These are phyloP conservation scores for Trichoderma atrobrunneum DNA, from an alignment of 2,329 filamentous ascomycete genomes.

Conservation along the genomic window DNA sequence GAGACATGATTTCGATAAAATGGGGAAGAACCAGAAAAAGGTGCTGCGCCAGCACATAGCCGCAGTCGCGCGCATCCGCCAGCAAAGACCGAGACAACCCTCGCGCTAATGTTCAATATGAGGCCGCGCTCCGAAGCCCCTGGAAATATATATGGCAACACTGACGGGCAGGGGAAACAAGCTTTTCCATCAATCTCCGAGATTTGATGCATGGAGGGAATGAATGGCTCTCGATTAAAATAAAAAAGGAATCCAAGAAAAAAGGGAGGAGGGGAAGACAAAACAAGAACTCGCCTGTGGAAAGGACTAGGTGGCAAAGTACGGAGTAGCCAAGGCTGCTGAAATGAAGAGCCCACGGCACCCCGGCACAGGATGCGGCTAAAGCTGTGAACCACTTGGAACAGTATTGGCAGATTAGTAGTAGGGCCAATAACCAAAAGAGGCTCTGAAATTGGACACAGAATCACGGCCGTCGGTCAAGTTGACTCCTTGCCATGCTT, in stretches of 20 bases:
- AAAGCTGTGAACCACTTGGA: neutral
- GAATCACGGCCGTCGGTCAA: neutral
- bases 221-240: neutral
- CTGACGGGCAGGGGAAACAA: neutral
- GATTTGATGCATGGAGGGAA: neutral
- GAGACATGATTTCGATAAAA: neutral
- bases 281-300: neutral
- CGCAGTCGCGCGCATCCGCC: neutral
- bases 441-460: neutral
- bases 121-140: constrained; percentile 1
- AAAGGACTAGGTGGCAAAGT: neutral
- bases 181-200: constrained; percentile 13
- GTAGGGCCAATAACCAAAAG: neutral
- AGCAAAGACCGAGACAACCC: neutral
- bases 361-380: neutral
- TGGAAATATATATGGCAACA: neutral
- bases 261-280: neutral
- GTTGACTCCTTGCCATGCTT: neutral
- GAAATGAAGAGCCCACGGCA: constrained; percentile 16
- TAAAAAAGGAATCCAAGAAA: neutral
- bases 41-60: neutral
- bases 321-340: constrained; percentile 4
- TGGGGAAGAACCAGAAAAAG: neutral
- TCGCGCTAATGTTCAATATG: neutral
- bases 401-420: neutral